Base-by-base conservation (phyloP, 164 flowering plant species). In the Amborella trichopoda region DNA sequence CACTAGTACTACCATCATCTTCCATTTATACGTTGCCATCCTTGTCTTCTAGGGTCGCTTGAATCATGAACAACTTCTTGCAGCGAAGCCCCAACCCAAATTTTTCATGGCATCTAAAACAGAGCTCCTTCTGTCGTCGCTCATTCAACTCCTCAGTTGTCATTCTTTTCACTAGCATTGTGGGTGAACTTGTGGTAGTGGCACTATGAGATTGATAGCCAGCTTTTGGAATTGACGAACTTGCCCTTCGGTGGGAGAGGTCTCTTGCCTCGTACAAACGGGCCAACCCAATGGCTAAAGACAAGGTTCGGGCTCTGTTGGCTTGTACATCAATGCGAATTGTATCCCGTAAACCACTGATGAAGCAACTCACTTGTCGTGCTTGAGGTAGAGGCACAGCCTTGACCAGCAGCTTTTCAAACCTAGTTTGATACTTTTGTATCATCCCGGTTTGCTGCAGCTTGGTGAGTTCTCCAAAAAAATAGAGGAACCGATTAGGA, bases 381-480 rank as follows among this genome's bases (percentile, higher is more conserved):
- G 40, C 40, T 3, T 37, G 40, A 4, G 5, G 40, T 11, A 37
- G 5, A 37, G 5, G 40, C 40, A 16, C 40, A 11, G 18, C 40
- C 5, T 5, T 37, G 16, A 11, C 40, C 3, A 37, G 11, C 3
- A 37, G 11, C 5, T n/a, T 37, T 37, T 37, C 34, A 30, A 30
- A 30, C 13, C 34, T 30, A 13, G 34, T 30, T 30, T 30, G 34
- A 30, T 30, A 30, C 4, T 37, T 20, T n/a, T 37, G 40, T 5
- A 37, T n/a, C 5, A 20, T 37, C 5, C 40, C 5, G 3, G 5
- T 37, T 37, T 37, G 40, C 18, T 39, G 53, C 6, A 38, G 21
- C 16, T 38, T 50, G 5, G 46, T 40, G 14, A 50, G 46, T 12
- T 51, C 38, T 2, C 54, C 38, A 19, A 51, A 51, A 18, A 9